Conservation (phyloP, 2,329 filamentous ascomycete genomes). For the Trichophyton verrucosum region DNA sequence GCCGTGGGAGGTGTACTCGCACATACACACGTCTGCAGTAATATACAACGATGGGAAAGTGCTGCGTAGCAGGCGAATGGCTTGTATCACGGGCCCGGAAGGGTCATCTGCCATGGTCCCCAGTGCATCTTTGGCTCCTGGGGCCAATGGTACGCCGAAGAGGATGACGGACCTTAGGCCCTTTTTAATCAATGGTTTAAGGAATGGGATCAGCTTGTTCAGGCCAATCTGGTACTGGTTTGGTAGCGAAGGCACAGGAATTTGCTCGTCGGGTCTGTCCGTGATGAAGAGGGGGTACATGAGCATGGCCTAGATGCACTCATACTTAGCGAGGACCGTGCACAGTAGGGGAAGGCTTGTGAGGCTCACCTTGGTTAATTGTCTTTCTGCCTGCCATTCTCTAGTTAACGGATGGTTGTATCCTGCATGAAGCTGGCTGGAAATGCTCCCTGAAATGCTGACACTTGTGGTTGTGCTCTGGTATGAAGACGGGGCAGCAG, state of each 20-base stretch:
- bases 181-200: constrained; percentile 76
- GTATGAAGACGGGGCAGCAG: constrained; percentile 34
- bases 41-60: constrained; percentile 87
- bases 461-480: constrained; percentile 37
- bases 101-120: constrained; percentile 90
- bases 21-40: constrained; percentile 85
- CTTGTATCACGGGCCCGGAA: constrained; percentile 76
- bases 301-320: constrained; percentile 66
- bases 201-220: constrained; percentile 72
- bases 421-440: constrained; percentile 70
- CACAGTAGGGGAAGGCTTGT: constrained; percentile 3
- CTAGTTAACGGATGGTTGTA: constrained; percentile 70
- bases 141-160: constrained; percentile 79
- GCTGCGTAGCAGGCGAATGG: constrained; percentile 70
- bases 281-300: constrained; percentile 97
- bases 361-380: constrained; percentile 62
- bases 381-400: constrained; percentile 71
- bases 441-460: constrained; percentile 53
- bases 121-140: constrained; percentile 74
- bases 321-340: background rate
- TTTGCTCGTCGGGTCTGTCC: constrained; percentile 86
- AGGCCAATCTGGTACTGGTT: constrained; percentile 80
- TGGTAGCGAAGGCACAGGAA: constrained; percentile 76
- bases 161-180: constrained; percentile 87
- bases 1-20: constrained; percentile 96